Percentiles rank a stretch among this genome's conserved stretches.
Evolutionary conservation across 2,329 filamentous ascomycete species (phyloP).

Genomic region (Aureobasidium sp.): DNA sequence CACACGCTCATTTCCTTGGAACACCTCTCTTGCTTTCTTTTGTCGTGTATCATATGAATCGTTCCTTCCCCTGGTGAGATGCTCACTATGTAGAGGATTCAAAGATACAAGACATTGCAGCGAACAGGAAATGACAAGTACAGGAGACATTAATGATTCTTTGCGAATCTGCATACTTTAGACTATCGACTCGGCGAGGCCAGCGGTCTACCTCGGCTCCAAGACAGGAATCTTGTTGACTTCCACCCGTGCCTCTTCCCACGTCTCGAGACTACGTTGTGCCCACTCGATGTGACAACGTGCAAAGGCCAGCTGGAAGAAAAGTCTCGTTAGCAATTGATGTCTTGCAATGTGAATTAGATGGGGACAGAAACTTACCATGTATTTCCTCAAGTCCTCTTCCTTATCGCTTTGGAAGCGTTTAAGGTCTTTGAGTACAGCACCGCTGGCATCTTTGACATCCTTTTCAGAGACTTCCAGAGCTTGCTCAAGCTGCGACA

Average conservation of each 20-base stretch:
- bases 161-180: neutral
- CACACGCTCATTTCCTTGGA: no score
- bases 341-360: neutral
- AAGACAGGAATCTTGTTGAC: slow-evolving; percentile 65
- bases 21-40: no score
- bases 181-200: neutral
- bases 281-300: slow-evolving; percentile 94
- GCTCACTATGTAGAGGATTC: no score
- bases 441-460: slow-evolving; percentile 84
- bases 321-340: neutral
- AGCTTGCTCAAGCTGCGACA: slow-evolving; percentile 74
- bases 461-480: slow-evolving; percentile 82
- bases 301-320: slow-evolving; percentile 72
- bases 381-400: slow-evolving; percentile 85
- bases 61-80: no score
- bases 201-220: neutral
- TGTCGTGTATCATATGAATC: no score
- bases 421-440: slow-evolving; percentile 82
- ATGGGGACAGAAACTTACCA: slow-evolving; percentile 58
- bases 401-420: slow-evolving; percentile 95
- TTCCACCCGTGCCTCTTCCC: slow-evolving; percentile 83
- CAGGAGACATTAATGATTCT: slow-evolving; percentile 5
- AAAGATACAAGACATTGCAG: neutral
- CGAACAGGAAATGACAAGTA: neutral
- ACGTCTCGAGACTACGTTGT: slow-evolving; percentile 80